Evolutionary conservation across 2,329 filamentous ascomycete genomes (phyloP).

Genomic region (Phaeosphaeria sp.): DNA sequence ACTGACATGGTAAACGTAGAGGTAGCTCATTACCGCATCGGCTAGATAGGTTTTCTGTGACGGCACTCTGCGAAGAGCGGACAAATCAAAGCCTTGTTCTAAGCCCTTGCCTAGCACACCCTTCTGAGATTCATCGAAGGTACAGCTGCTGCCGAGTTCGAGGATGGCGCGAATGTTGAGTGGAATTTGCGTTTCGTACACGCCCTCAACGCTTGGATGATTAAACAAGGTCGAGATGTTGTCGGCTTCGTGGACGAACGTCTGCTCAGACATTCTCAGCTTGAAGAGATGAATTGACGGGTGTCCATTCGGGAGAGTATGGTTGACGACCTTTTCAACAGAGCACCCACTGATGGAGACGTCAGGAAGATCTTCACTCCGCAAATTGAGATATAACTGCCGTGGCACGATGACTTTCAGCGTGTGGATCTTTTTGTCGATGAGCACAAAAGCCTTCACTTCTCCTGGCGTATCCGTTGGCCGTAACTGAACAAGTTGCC

Average conservation of each 20-base stretch:
- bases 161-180: constrained; percentile 86
- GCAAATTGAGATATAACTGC: constrained; percentile 90
- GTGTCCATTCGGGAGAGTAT: constrained; percentile 93
- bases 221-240: constrained; percentile 86
- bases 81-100: constrained; percentile 91
- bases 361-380: constrained; percentile 83
- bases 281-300: constrained; percentile 94
- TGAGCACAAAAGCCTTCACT: constrained; percentile 87
- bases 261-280: constrained; percentile 85
- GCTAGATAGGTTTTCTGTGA: constrained; percentile 77
- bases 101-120: constrained; percentile 92
- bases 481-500: constrained; percentile 90
- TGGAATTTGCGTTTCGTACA: constrained; percentile 94
- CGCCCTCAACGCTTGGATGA: constrained; percentile 92
- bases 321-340: constrained; percentile 91
- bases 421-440: constrained; percentile 88
- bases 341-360: constrained; percentile 85
- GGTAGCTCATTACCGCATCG: constrained; percentile 75
- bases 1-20: constrained; percentile 92
- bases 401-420: constrained; percentile 89
- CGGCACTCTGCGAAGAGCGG: constrained; percentile 71
- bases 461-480: constrained; percentile 84
- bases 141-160: constrained; percentile 87
- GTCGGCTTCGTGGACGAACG: constrained; percentile 83
- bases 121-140: constrained; percentile 87